Base-by-base conservation (phyloP, 495 filamentous ascomycete species). In the Penicillium cataractarum region DNA sequence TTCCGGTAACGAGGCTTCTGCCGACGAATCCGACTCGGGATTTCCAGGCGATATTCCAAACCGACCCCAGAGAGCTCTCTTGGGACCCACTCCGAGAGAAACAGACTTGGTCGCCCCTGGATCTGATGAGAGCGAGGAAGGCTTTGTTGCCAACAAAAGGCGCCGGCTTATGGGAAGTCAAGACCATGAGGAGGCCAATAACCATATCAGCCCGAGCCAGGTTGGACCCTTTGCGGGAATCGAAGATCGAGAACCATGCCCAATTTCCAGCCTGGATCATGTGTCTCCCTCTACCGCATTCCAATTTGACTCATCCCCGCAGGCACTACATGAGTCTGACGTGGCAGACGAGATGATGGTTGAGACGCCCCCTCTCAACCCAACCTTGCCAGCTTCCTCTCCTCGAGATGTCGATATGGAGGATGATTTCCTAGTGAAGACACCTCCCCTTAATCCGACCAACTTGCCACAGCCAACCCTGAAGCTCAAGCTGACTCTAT, bases 321-420 rank as follows among this genome's bases (percentile, higher is more conserved):
- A 10, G 19, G n/a, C 17, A 24, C 4, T 12, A 24, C 29, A 37
- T 15, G 8, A 21, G 6, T 21, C 32, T 29, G 19, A 56, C 13
- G 3, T 2, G 17, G 54, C 54, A 42, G 74, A 73, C 26, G 70
- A 73, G 8, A 46, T 72, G 33, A 55, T 17, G 19, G 64, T 73
- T 21, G 67, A 66, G 35, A 77, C 71, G 0, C 69, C 72, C 17
- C 72, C 70, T 26, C 50, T 76, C 8, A 77, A 74, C 60, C 73
- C 72, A 13, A 63, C 60, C 31, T 53, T 53, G 35, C 12, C 49
- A 31, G 39, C 26, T 19, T 33, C 29, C n/a, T 52, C 22, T 9
- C 49, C 49, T 17, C 54, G 57, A 22, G n/a, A 60, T 8, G 31
- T 22, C 56, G 35, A 61, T 22, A 44, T 55, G 49, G 48, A 40